Base-by-base conservation (phyloP, 2,329 filamentous ascomycete genomes). In the Trichoderma sp. region DNA sequence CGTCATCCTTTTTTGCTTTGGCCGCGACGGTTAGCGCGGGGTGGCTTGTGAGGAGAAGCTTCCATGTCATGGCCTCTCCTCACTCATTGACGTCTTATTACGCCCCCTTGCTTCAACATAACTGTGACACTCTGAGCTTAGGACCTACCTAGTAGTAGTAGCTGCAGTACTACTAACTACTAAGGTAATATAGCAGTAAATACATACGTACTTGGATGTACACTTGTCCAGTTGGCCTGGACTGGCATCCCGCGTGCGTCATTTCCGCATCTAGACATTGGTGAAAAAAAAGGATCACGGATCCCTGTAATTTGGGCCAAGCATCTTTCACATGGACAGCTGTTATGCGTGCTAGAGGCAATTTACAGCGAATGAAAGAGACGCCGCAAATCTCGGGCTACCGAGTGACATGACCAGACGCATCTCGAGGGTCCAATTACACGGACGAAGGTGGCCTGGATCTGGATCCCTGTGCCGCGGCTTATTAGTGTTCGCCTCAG, bases 401-500 rank as follows among this genome's bases (percentile, higher is more conserved):
- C 48, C 17, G 52, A 57, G 35, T 57, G 37, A 45, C 50, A 65
- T 65, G 63, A 65, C 52, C 50, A 57, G 42, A 48, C 27, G 7
- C n/a, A 39, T 65, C 37, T 65, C 63, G 35, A n/a, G 37, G 63
- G 63, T 57, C 63, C 63, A 65, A 65, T 65, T 35, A 48, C 52
- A 15, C 27, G 37, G 19, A 25, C 50, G 13, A 45, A n/a, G 48
- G 25, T 56, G 61, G 61, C 35, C 52, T 54, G 35, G 12, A 42
- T 54, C 52, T 54, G 35, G 12, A 42, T 54, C 50, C 52, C 50
- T 64, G 61, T 32, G 59, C 59, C 59, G 42, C 50, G 35, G 60
- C 6, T 13, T 39, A 32, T 35, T 64, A 56, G 50, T 56, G 25
- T 64, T 64, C 42, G 61, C 61, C 61, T 45, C 61, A n/a, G 61